Conservation (phyloP, 1,284 basidiomycete genomes). For the Puccinia novopanici region DNA sequence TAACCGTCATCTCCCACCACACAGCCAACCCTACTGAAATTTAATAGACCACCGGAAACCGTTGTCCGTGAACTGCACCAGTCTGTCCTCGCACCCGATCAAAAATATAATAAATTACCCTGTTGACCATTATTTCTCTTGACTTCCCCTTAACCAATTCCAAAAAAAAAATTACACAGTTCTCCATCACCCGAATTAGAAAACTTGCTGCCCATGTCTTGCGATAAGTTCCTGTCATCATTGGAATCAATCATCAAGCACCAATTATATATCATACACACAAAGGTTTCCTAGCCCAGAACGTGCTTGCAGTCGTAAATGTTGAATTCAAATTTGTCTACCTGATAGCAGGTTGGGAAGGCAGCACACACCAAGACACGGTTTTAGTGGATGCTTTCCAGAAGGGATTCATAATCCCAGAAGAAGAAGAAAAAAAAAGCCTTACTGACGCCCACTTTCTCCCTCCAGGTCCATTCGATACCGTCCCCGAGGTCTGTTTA, state of each 20-base stretch:
- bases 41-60: too few relatives aligned
- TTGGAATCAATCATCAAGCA: not conserved
- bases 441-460: not conserved
- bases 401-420: not conserved
- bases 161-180: not conserved
- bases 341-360: not conserved
- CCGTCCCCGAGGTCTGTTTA: constrained; percentile 76
- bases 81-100: too few relatives aligned
- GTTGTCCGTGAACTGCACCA: too few relatives aligned
- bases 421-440: not conserved
- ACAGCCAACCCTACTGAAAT: too few relatives aligned
- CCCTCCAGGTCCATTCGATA: constrained; percentile 77
- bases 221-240: constrained; percentile 12
- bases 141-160: too few relatives aligned
- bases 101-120: too few relatives aligned
- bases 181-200: too few relatives aligned
- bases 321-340: not conserved
- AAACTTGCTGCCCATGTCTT: constrained; percentile 6
- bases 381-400: not conserved
- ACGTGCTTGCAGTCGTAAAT: not conserved
- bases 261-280: too few relatives aligned
- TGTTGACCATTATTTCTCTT: too few relatives aligned
- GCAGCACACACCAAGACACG: not conserved
- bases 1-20: too few relatives aligned
- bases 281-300: not conserved